Evolutionary conservation across 2,329 filamentous ascomycete genomes (phyloP).

Genomic region (Alternaria ethzedia): DNA sequence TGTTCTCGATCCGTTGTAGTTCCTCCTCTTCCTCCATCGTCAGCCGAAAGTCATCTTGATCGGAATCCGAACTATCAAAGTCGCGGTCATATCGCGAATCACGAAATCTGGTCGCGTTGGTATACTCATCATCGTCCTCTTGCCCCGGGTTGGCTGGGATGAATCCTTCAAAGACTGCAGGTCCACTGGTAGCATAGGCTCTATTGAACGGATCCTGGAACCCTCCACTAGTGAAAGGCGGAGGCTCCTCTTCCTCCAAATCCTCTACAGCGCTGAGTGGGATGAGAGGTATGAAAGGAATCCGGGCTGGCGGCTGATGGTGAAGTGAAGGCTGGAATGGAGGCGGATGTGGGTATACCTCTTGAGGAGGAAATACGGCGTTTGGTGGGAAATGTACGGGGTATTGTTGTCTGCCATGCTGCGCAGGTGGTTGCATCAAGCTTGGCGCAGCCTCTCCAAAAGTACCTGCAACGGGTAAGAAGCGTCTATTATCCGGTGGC

Average conservation of each 20-base stretch:
- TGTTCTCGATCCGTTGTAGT: constrained; percentile 34
- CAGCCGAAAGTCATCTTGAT: constrained; percentile 36
- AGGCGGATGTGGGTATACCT: constrained; percentile 19
- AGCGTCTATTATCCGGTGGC: constrained; percentile 23
- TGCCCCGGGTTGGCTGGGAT: constrained; percentile 43
- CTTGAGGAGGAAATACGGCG: constrained; percentile 23
- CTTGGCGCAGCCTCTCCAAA: constrained; percentile 26
- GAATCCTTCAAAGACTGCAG: constrained; percentile 49
- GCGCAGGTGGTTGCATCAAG: constrained; percentile 13
- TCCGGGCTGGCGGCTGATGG: constrained; percentile 13
- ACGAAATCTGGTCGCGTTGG: constrained; percentile 25
- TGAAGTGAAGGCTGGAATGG: constrained; percentile 16
- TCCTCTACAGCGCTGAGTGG: constrained; percentile 31
- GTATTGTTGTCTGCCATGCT: constrained; percentile 18
- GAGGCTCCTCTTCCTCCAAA: constrained; percentile 18
- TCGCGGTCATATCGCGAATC: constrained; percentile 28
- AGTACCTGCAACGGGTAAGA: constrained; percentile 24
- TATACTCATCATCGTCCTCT: constrained; percentile 43
- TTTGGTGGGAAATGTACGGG: constrained; percentile 20
- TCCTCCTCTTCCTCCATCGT: constrained; percentile 34
- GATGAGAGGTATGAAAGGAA: constrained; percentile 28
- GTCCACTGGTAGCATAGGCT: constrained; percentile 33
- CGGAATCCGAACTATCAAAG: constrained; percentile 33
- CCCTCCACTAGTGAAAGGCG: constrained; percentile 18
- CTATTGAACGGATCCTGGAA: constrained; percentile 31